These are phyloP conservation scores for Gremmenia infestans DNA, from an alignment of 2,329 filamentous ascomycete genomes.

Conservation along the genomic window DNA sequence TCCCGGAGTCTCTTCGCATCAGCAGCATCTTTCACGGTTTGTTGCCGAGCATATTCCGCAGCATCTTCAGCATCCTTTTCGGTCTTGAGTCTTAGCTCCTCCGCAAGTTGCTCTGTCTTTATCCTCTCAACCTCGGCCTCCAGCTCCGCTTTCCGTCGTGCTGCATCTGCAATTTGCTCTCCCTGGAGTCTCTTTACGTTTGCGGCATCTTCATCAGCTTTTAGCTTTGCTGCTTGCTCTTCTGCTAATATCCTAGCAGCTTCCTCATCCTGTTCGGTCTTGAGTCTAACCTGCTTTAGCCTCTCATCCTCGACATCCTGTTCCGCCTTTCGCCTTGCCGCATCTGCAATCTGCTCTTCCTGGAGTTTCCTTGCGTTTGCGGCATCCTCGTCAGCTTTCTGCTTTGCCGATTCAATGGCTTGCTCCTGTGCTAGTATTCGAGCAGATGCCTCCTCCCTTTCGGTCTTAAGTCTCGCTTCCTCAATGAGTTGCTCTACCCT, in stretches of 20 bases:
- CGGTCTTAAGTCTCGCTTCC: not conserved
- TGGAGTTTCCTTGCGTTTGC: constrained; percentile 1
- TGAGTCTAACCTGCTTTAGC: not conserved
- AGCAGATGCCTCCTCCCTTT: not conserved
- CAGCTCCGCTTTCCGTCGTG: constrained; percentile 1
- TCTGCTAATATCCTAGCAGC: not conserved
- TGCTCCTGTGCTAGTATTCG: not conserved
- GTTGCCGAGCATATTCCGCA: not conserved
- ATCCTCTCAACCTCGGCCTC: constrained; percentile 4
- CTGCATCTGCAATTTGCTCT: not conserved
- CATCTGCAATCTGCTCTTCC: not conserved
- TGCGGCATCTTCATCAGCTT: not conserved
- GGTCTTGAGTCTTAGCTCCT: not conserved
- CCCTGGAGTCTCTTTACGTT: not conserved
- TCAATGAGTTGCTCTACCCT: not conserved
- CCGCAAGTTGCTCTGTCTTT: not conserved
- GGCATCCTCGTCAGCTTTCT: not conserved
- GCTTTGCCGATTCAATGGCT: not conserved
- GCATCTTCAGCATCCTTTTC: not conserved
- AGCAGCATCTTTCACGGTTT: constrained; percentile 1
- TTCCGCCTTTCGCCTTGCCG: constrained; percentile 1
- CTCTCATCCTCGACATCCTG: constrained; percentile 4
- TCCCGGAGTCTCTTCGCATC: not conserved
- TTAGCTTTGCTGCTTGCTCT: not conserved
- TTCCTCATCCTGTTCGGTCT: not conserved